Evolutionary conservation across 2,329 filamentous ascomycete genomes (phyloP).

Genomic region (Cladorrhinum sp.): DNA sequence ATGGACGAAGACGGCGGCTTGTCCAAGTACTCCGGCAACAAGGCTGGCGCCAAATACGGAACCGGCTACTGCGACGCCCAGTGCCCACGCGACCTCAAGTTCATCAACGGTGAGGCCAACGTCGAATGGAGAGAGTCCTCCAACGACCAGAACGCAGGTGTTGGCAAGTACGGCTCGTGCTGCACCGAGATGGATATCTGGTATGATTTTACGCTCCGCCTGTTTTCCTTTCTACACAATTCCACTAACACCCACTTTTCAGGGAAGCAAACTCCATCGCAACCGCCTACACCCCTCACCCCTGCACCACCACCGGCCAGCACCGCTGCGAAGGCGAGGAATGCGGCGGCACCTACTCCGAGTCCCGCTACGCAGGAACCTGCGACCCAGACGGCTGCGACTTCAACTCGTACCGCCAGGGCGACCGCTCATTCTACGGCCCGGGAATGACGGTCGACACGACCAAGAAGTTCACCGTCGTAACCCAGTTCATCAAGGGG

Average conservation of each 20-base stretch:
- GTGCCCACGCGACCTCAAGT: constrained; percentile 54
- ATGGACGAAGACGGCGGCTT: too few relatives aligned
- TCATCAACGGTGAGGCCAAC: constrained; percentile 56
- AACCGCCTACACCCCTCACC: too few relatives aligned
- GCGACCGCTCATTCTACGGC: constrained; percentile 62
- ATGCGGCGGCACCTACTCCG: constrained; percentile 48
- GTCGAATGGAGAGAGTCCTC: constrained; percentile 48
- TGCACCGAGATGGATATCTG: too few relatives aligned
- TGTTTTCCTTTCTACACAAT: too few relatives aligned
- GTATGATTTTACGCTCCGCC: too few relatives aligned
- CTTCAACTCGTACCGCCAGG: constrained; percentile 67
- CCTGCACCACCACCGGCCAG: too few relatives aligned
- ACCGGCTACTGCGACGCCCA: constrained; percentile 57
- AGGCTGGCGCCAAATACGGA: constrained; percentile 52
- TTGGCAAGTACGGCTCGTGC: too few relatives aligned
- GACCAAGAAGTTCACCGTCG: constrained; percentile 58
- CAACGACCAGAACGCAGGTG: constrained; percentile 55
- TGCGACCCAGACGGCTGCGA: constrained; percentile 70
- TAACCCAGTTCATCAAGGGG: constrained; percentile 59
- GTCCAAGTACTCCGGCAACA: constrained; percentile 48
- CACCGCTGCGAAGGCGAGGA: too few relatives aligned
- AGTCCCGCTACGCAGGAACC: constrained; percentile 55
- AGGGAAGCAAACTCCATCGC: too few relatives aligned
- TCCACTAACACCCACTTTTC: too few relatives aligned
- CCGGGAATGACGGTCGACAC: constrained; percentile 57